Conservation (phyloP, 2,329 filamentous ascomycete genomes). For the Tolypocladium nubicola region DNA sequence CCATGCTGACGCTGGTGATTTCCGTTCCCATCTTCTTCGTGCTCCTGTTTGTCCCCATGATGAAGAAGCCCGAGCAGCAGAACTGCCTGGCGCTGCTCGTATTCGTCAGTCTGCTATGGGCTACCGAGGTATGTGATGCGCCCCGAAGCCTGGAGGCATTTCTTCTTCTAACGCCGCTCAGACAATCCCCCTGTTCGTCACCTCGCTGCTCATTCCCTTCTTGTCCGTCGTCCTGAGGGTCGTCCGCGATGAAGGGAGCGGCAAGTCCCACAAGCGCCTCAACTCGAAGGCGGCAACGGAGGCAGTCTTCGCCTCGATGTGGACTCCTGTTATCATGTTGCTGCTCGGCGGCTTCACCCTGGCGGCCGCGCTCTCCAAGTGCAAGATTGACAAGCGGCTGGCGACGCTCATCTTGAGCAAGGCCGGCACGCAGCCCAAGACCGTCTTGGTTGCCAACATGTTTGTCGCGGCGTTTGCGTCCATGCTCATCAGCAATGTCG, state of each 20-base stretch:
- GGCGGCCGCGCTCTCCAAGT: constrained; percentile 89
- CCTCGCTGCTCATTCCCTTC: constrained; percentile 87
- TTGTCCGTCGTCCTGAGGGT: constrained; percentile 80
- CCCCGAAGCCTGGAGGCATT: background rate
- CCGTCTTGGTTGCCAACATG: constrained; percentile 95
- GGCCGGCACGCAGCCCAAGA: constrained; percentile 80
- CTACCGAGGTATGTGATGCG: constrained; percentile 63
- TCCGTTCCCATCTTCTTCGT: constrained; percentile 65
- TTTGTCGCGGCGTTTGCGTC: constrained; percentile 95
- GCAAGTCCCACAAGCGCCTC: constrained; percentile 53
- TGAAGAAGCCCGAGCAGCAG: constrained; percentile 82
- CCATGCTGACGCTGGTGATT: constrained; percentile 64
- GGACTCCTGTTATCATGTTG: constrained; percentile 98
- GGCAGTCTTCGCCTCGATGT: constrained; percentile 92
- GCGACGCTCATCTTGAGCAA: constrained; percentile 94
- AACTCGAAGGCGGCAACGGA: constrained; percentile 70
- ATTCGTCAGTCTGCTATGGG: constrained; percentile 91
- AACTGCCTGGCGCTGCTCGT: constrained; percentile 91
- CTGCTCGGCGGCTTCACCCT: constrained; percentile 92
- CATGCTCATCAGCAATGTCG: constrained; percentile 99
- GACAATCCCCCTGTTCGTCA: constrained; percentile 95
- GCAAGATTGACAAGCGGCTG: constrained; percentile 95
- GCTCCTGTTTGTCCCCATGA: constrained; percentile 67
- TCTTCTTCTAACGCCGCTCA: constrained; percentile 21
- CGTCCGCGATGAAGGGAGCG: constrained; percentile 59